Percentiles rank a stretch among this genome's conserved stretches.
phyloP scores from a whole-genome alignment of 1,139 yeast genomes.

The Suhomyces choctaworum region DNA sequence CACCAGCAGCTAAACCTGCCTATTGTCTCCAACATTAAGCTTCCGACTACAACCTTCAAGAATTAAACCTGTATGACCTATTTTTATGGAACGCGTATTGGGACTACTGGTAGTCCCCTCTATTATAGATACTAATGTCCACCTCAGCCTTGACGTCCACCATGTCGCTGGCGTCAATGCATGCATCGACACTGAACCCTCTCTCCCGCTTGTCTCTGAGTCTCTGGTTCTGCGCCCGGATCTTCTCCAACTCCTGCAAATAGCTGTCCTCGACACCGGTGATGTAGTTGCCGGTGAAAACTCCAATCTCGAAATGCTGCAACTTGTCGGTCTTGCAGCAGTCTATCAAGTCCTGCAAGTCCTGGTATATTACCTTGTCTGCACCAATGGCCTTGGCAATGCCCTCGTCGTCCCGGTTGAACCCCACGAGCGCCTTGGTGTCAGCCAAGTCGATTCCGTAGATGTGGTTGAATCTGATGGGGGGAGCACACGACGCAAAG shows the following conservation, averaged over 20 bases:
- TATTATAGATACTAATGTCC: slow-evolving; percentile 86
- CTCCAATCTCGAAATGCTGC: slow-evolving; percentile 85
- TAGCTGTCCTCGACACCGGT: slow-evolving; percentile 90
- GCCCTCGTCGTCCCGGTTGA: slow-evolving; percentile 68
- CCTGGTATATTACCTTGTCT: slow-evolving; percentile 87
- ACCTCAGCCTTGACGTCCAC: slow-evolving; percentile 82
- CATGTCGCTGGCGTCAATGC: slow-evolving; percentile 47
- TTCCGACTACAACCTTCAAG: slow-evolving; percentile 3
- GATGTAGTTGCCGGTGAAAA: slow-evolving; percentile 90
- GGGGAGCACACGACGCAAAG: slow-evolving; percentile 97
- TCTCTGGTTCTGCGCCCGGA: slow-evolving; percentile 78
- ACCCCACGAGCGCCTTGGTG: slow-evolving; percentile 91
- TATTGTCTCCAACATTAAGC: too few species aligned
- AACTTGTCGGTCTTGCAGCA: slow-evolving; percentile 69
- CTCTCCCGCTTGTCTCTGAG: slow-evolving; percentile 44
- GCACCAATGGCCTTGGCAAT: slow-evolving; percentile 85
- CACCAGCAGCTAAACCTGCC: too few species aligned
- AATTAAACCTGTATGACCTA: background rate
- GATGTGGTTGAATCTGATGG: slow-evolving; percentile 90
- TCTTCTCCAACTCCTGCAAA: slow-evolving; percentile 75
- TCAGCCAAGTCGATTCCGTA: slow-evolving; percentile 98
- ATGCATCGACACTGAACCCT: slow-evolving; percentile 47
- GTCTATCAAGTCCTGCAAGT: slow-evolving; percentile 73
- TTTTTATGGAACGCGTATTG: background rate
- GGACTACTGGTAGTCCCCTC: slow-evolving; percentile 66